A percentile compares a stretch with the other conserved stretches of the same genome.
These are phyloP conservation scores for Hanseniaspora hatyaiensis DNA, from an alignment of 805 yeast genomes.

Conservation along the genomic window DNA sequence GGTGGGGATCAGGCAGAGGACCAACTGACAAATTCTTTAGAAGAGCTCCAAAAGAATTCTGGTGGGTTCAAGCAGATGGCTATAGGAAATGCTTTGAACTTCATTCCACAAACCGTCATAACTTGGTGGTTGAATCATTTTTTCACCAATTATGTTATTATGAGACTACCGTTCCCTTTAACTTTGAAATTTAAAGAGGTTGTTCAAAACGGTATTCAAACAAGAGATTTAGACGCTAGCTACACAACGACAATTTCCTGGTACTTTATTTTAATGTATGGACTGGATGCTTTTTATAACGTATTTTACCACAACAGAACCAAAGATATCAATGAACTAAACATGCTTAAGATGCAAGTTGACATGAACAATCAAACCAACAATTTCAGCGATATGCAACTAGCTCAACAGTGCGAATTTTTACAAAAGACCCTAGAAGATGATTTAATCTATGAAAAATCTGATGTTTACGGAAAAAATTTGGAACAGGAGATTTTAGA, in stretches of 20 bases:
- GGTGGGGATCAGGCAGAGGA: slow-evolving; percentile 47
- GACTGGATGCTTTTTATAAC: slow-evolving; percentile 67
- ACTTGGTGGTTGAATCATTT: slow-evolving; percentile 95
- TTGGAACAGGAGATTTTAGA: slow-evolving; percentile 48
- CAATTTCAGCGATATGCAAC: slow-evolving; percentile 3
- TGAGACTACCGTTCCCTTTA: slow-evolving; percentile 83
- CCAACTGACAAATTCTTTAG: slow-evolving; percentile 9
- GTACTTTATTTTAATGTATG: slow-evolving; percentile 83
- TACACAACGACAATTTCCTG: slow-evolving; percentile 93
- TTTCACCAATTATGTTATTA: slow-evolving; percentile 80
- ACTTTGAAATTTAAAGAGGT: slow-evolving; percentile 82
- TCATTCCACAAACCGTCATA: slow-evolving; percentile 80
- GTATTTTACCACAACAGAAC: slow-evolving; percentile 45
- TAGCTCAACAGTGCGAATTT: slow-evolving; percentile 34
- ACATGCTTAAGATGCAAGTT: slow-evolving; percentile 8
- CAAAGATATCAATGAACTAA: slow-evolving; percentile 5
- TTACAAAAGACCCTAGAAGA: slow-evolving; percentile 58
- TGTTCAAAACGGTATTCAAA: slow-evolving; percentile 78
- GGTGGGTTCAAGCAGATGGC: slow-evolving; percentile 68
- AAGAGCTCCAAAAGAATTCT: slow-evolving; percentile 25
- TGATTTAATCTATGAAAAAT: slow-evolving; percentile 51
- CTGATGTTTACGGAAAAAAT: slow-evolving; percentile 44
- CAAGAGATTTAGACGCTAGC: slow-evolving; percentile 74
- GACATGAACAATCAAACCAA: slow-evolving; percentile 15
- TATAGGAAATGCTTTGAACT: slow-evolving; percentile 70